Conservation (phyloP, 805 yeast genomes). For the Lipomyces kockii region DNA sequence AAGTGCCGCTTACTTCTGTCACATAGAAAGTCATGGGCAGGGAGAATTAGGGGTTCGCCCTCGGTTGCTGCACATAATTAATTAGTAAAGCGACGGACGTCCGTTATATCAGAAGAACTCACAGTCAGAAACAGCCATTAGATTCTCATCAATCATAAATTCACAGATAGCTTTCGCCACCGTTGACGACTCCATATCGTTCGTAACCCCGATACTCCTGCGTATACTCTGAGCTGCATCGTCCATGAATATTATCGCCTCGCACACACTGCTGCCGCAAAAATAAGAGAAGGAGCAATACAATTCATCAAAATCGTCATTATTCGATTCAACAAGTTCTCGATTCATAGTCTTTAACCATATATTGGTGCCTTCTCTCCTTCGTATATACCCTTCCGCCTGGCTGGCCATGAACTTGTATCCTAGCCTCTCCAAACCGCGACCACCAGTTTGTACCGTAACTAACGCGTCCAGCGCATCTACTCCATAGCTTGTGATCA, state of each 20-base stretch:
- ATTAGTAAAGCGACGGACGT: neutral
- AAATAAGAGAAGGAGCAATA: constrained; percentile 18
- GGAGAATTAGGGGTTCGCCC: neutral
- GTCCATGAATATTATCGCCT: constrained; percentile 19
- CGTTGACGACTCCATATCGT: neutral
- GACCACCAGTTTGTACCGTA: neutral
- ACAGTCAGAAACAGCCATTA: neutral
- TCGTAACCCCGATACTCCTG: neutral
- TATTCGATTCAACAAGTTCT: neutral
- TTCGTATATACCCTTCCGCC: constrained; percentile 21
- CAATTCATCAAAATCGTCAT: constrained; percentile 14
- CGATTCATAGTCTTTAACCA: constrained; percentile 9
- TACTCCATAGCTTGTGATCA: constrained; percentile 17
- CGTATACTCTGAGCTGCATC: constrained; percentile 4
- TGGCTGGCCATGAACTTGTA: constrained; percentile 17
- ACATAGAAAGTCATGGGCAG: constrained; percentile 6
- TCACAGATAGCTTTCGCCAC: constrained; percentile 5
- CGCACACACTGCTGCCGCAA: constrained; percentile 5
- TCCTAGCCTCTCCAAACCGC: constrained; percentile 6
- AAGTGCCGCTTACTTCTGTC: constrained; percentile 17
- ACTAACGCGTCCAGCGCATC: constrained; percentile 25
- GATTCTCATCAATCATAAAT: neutral
- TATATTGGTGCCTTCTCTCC: constrained; percentile 15
- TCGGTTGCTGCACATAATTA: neutral
- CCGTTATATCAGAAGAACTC: neutral